Evolutionary conservation across 805 yeast genomes (phyloP), one percentile per base, ranked within the genome.

Genomic region (Candida michaelii): DNA sequence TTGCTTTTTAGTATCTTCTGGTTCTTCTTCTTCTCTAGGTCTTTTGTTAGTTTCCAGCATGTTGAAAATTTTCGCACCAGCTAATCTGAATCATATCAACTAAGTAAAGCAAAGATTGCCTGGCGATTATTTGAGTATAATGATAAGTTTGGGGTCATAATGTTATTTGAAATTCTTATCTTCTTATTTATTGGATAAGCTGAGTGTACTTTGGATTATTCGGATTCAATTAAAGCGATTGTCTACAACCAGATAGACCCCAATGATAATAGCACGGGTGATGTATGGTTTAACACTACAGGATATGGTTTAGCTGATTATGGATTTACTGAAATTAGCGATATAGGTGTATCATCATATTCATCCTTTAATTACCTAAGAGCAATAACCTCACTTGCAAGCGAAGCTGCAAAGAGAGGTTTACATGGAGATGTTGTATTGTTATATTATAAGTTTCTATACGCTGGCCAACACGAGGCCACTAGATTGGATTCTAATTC

Each of bases 1-100:
- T 35, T 62, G 68, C 39, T 68, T 59, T 45, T 71, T 71, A 46
- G 60, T 30, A 30, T 63, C 69, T 27, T 48, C 52, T 41, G 53
- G 62, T 11, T 25, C 43, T 29, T 53, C 59, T 19, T 47, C 51
- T 35, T 50, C 50, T 53, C 50, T 47, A 12, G 30, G 44, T 41
- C 53, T 42, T 32, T 49, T 36, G 14, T 32, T 40, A 17, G 30
- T 43, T 35, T 43, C 37, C 5, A 15, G 37, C 45, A 42, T 42
- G 36, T 27, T 36, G 38, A 30, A 36, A 40, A 29, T 16, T 36
- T 36, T 30, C 36, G 24, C 36, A 38, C 23, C n/a, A n/a, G n/a
- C n/a, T n/a, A n/a, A n/a, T n/a, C n/a, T n/a, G n/a, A n/a, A n/a
- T n/a, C n/a, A n/a, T n/a, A n/a, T n/a, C n/a, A n/a, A n/a, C n/a